Evolutionary conservation across 495 filamentous ascomycete genomes (phyloP), one percentile per base, ranked within the genome.

Genomic region (Penicillium silybi): DNA sequence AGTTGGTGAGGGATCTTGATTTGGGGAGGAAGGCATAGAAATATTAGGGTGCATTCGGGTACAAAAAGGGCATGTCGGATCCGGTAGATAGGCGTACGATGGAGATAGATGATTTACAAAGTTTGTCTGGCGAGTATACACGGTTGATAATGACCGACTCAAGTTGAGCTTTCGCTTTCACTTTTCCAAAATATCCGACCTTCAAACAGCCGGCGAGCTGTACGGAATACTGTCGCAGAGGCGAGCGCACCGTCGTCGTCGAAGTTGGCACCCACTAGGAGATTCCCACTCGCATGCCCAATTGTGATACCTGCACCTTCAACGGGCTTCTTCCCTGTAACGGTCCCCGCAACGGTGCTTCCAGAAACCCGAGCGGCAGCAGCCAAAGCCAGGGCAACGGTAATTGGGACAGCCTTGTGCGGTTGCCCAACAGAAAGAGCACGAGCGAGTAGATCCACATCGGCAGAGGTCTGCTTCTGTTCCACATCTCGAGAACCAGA

Each of bases 251-350:
- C 76, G 37, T 74, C 47, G n/a, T 54, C 48, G 18, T 64, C 63
- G 34, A 77, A 67, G 7, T 63, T 69, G 0, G 77, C 76, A 2
- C 76, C 77, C n/a, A 85, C 77, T 26, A 81, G 65, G 16, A 86
- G 66, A 35, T 66, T 79, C 13, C 85, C 84, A 53, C 79, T 83
- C 0, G 84, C 76, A 72, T 87, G 82, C 1, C 77, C 82, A 41
- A 87, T 73, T 1, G 74, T 77, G 25, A 84, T 60, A 10, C 67
- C 73, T 16, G 66, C 63, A 15, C 53, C 49, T 54, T 66, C 64
- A 6, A 65, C 59, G 2, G 51, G 61, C 17, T 57, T 38, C 39
- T 57, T 26, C 4, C 48, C 50, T 1, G 47, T 57, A n/a, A 62
- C 40, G 37, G 73, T 57, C 37, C 68, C 65, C 11, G 61, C 51